Percentiles rank a stretch among this genome's conserved stretches.
Evolutionary conservation across 2,329 filamentous ascomycete species (phyloP).

Genomic region (Phaeosphaeriaceae sp.): DNA sequence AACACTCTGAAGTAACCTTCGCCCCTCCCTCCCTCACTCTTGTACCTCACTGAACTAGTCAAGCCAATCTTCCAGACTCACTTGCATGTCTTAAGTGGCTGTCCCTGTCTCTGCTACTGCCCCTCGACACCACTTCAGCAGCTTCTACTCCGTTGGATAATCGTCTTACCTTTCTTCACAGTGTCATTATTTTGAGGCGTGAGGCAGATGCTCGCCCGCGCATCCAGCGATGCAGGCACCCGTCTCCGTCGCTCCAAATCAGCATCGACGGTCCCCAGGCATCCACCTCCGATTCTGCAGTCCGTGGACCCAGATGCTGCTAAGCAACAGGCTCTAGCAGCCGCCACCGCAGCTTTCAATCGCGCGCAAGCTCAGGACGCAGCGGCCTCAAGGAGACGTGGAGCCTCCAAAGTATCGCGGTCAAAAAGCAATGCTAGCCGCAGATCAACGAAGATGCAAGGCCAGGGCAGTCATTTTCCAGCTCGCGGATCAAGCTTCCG

Average conservation of each 20-base stretch:
- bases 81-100: slow-evolving; percentile 3
- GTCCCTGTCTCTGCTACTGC: slow-evolving; percentile 18
- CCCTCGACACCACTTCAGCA: slow-evolving; percentile 29
- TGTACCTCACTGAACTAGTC: background rate
- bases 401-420: slow-evolving; percentile 29
- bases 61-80: background rate
- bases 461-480: slow-evolving; percentile 47
- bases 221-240: slow-evolving; percentile 45
- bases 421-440: slow-evolving; percentile 45
- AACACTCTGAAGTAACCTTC: background rate
- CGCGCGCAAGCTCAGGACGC: slow-evolving; percentile 37
- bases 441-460: slow-evolving; percentile 35
- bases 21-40: background rate
- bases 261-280: slow-evolving; percentile 38
- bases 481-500: slow-evolving; percentile 39
- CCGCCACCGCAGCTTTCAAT: slow-evolving; percentile 45
- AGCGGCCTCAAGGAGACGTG: slow-evolving; percentile 17
- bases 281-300: slow-evolving; percentile 20
- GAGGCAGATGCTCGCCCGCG: slow-evolving; percentile 41
- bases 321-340: slow-evolving; percentile 47
- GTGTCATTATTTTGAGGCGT: slow-evolving; percentile 23
- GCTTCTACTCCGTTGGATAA: slow-evolving; percentile 28
- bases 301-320: slow-evolving; percentile 34
- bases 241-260: slow-evolving; percentile 49
- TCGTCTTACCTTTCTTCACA: slow-evolving; percentile 25